Evolutionary conservation across 345 rosid genomes (phyloP), one percentile per base, ranked within the genome.

Genomic region (Odontarrhena argentea): DNA sequence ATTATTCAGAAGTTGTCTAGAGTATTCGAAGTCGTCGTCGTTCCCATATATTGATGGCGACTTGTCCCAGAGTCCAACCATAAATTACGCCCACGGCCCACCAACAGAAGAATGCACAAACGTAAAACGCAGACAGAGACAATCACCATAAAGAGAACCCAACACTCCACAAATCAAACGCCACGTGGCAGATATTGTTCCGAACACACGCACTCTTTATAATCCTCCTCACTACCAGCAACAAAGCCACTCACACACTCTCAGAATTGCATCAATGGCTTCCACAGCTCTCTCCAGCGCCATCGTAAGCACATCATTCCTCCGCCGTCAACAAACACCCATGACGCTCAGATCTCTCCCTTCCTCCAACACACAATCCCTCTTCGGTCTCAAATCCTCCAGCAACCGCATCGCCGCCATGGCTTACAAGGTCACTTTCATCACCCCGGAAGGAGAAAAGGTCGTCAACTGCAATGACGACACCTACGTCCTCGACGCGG

Each of bases 371-470:
- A 81, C 69, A 35, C 68, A 62, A 66, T 77, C 84, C 48, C 82
- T 87, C 28, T 87, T 89, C 48, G 88, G 87, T 53, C 63, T 86
- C 47, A 85, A 82, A 52, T 7, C 81, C 22, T 63, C 68, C 50
- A 8, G 77, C 34, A 44, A 84, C 2, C 77, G 78, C 34, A 32
- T 83, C 5, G 76, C 78, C 53, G 87, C 84, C 55, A 87, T 86
- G 94, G 90, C 96, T 2, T 60, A 85, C 95, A 88, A 83, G 79
- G 91, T 93, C 64, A 90, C 81, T 73, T 81, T 88, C 30, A 3
- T 85, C 22, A 93, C 96, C 0, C 98, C 98, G 0, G 90, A 70
- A 0, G 97, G 97, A 1, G 68, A 68, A 56, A 6, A 69, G 10
- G 91, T 71, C 46, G 36, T 90, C 2, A 71, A 80, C 0, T 79